Conservation (phyloP, 495 filamentous ascomycete species). For the Hypoxylon lienhwacheense region DNA sequence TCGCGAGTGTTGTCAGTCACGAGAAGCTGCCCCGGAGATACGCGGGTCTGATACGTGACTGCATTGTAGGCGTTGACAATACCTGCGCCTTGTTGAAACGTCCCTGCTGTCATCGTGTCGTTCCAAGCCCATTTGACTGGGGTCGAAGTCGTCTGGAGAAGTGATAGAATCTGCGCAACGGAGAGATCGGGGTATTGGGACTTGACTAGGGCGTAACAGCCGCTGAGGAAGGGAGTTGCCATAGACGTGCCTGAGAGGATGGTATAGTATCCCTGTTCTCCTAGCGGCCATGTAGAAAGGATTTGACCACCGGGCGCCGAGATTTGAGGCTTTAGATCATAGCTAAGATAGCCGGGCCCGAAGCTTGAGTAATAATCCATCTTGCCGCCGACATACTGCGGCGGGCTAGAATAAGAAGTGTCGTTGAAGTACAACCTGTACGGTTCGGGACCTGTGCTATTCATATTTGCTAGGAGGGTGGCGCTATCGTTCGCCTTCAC, state of each 20-base stretch:
- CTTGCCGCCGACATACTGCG: slow-evolving; percentile 8
- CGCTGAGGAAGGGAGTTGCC: slow-evolving; percentile 37
- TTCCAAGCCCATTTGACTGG: slow-evolving; percentile 26
- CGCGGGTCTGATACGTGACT: slow-evolving; percentile 20
- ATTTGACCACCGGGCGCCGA: slow-evolving; percentile 30
- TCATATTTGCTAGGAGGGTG: slow-evolving; percentile 9
- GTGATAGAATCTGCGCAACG: slow-evolving; percentile 25
- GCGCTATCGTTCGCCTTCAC: slow-evolving; percentile 8
- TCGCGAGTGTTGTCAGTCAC: slow-evolving; percentile 21
- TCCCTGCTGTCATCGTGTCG: slow-evolving; percentile 22
- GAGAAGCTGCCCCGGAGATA: slow-evolving; percentile 29
- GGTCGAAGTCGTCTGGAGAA: slow-evolving; percentile 31
- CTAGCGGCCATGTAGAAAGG: slow-evolving; percentile 32
- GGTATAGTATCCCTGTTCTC: slow-evolving; percentile 26
- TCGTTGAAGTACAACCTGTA: slow-evolving; percentile 27
- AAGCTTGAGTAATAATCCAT: slow-evolving; percentile 33
- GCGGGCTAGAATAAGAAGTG: slow-evolving; percentile 18
- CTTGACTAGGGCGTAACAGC: slow-evolving; percentile 36
- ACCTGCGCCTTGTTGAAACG: slow-evolving; percentile 40
- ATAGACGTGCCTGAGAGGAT: slow-evolving; percentile 36
- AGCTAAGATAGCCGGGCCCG: slow-evolving; percentile 19
- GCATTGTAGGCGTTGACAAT: slow-evolving; percentile 39
- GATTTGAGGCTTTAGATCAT: slow-evolving; percentile 29
- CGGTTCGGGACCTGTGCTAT: slow-evolving; percentile 6
- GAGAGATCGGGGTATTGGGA: slow-evolving; percentile 28